Base-by-base conservation (phyloP, 2,329 filamentous ascomycete genomes). In the Sphaerostilbella broomeana region DNA sequence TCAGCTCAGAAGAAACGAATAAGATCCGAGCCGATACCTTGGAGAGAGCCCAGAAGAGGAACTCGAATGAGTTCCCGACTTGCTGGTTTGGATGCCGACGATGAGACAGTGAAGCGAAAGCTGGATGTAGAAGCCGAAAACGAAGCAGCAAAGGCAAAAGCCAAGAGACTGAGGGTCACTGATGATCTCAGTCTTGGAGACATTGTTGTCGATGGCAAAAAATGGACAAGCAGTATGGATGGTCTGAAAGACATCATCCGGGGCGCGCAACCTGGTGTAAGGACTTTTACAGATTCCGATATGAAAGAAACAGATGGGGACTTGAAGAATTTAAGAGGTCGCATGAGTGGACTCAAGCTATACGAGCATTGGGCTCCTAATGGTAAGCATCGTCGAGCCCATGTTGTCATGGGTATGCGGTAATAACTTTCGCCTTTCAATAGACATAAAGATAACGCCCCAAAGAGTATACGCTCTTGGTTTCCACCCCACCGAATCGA, bases 381-480 rank as follows among this genome's bases (percentile, higher is more conserved):
- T 52, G 77, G 86, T 84, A 64, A 45, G 73, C 60, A 9, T 44
- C 24, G 16, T 22, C 5, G 5, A 12, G 5, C 15, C 6, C 7
- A 25, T n/a, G 2, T 2, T 17, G 11, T 12, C 11, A 6, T 1
- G 5, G 11, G 15, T 5, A 24, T n/a, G n/a, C 13, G 9, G 15
- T 34, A 16, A 26, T 34, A 30, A 16, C 25, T 18, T n/a, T 9
- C 12, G 4, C 4, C 6, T 9, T 11, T 2, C 18, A 16, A 18
- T 49, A 87, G 86, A 86, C 38, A 92, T 95, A 53, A 97, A 95
- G 57, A 81, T 95, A 34, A 90, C 85, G 0, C 89, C 88, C 0
- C 87, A 95, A 50, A 70, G 90, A 38, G 75, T 94, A 11, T 98
- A 97, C 55, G 75, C 85, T 0, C 78, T 97, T 52, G 80, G 82